A percentile compares a stretch with the other conserved stretches of the same genome.
phyloP scores from a whole-genome alignment of 129 eudicot genomes.

The Saussurea involucrata region DNA sequence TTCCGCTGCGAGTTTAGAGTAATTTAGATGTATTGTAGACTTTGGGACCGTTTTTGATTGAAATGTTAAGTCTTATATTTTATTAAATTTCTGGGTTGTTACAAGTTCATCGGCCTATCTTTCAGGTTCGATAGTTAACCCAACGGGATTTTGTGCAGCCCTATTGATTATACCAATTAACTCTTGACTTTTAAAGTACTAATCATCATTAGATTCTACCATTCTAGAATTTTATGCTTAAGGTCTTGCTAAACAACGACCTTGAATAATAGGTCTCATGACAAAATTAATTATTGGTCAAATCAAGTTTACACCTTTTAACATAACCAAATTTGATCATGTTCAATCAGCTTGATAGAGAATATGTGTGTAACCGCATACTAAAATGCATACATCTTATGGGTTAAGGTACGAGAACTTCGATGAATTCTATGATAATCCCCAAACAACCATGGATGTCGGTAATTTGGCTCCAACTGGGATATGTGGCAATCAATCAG shows the following conservation, averaged over 20 bases:
- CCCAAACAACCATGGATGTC: background rate
- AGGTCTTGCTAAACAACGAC: background rate
- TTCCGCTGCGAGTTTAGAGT: too few species aligned
- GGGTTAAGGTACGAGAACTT: background rate
- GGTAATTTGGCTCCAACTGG: slow-evolving; percentile 12
- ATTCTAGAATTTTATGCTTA: background rate
- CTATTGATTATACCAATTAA: too few species aligned
- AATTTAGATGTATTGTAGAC: too few species aligned
- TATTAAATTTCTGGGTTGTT: too few species aligned
- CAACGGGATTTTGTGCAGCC: background rate
- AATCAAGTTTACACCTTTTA: too few species aligned
- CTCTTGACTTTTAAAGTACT: background rate
- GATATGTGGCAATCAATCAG: slow-evolving; percentile 47
- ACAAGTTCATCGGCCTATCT: too few species aligned
- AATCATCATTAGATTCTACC: background rate
- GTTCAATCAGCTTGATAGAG: background rate
- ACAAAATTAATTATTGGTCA: too few species aligned
- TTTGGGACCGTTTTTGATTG: too few species aligned
- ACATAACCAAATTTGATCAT: too few species aligned
- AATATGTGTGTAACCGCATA: background rate
- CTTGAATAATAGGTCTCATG: background rate
- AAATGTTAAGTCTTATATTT: too few species aligned
- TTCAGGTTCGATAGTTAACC: too few species aligned
- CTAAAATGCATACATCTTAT: background rate
- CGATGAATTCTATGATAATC: background rate